A percentile compares a stretch with the other conserved stretches of the same genome.
Evolutionary conservation across 2,329 filamentous ascomycete genomes (phyloP).

Genomic region (Aquanectria penicillioides): DNA sequence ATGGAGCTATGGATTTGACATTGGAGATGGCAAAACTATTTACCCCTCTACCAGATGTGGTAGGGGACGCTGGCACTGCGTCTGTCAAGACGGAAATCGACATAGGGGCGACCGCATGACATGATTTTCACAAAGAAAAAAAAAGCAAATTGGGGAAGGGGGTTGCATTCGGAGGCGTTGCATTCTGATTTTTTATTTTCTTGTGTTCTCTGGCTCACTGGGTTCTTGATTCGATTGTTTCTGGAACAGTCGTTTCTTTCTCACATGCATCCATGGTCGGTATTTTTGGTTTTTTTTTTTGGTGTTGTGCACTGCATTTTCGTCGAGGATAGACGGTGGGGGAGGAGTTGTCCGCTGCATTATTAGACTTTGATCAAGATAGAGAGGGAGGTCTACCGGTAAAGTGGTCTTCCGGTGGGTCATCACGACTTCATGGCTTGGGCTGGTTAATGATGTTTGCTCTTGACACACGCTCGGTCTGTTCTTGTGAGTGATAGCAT

Average conservation of each 20-base stretch:
- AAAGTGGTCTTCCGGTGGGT: conserved; percentile 41
- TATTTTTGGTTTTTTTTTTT: conserved; percentile 43
- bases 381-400: conserved; percentile 46
- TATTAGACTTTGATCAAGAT: conserved; percentile 53
- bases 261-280: conserved; percentile 44
- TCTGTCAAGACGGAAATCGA: conserved; percentile 54
- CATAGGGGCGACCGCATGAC: conserved; percentile 44
- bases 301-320: conserved; percentile 50
- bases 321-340: conserved; percentile 48
- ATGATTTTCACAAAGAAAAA: conserved; percentile 40
- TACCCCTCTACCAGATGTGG: conserved; percentile 63
- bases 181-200: conserved; percentile 42
- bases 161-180: conserved; percentile 54
- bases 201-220: conserved; percentile 38
- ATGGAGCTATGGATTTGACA: conserved; percentile 70
- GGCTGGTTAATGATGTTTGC: conserved; percentile 49
- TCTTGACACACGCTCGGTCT: conserved; percentile 14
- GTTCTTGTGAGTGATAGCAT: conserved; percentile 28
- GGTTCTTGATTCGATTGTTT: conserved; percentile 33
- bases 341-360: conserved; percentile 50
- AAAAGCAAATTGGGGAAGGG: conserved; percentile 45
- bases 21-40: conserved; percentile 79
- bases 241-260: conserved; percentile 34
- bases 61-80: conserved; percentile 54
- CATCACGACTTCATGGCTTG: conserved; percentile 49